A percentile compares a stretch with the other conserved stretches of the same genome.
Conservation (phyloP, 2,329 filamentous ascomycete genomes). For the Dactylellina parvicollis region DNA sequence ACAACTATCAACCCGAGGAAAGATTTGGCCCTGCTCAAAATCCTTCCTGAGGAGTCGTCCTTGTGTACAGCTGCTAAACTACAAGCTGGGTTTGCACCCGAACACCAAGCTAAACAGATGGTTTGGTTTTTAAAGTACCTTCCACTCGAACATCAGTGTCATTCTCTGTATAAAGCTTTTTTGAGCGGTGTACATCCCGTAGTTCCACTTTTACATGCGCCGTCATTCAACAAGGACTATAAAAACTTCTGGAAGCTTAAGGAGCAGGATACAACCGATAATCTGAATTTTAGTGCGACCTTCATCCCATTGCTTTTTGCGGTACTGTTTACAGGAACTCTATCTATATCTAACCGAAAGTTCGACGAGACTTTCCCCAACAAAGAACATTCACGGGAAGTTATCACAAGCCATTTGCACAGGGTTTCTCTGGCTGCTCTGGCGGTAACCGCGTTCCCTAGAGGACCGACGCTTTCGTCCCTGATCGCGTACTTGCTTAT, state of each 20-base stretch:
- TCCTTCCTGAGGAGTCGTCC: conserved; percentile 44
- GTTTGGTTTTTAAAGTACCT: conserved; percentile 49
- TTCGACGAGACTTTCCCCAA: conserved; percentile 47
- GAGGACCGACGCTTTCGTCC: conserved; percentile 56
- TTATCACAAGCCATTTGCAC: conserved; percentile 52
- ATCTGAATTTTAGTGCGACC: conserved; percentile 53
- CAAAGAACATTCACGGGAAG: conserved; percentile 51
- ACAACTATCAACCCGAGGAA: conserved; percentile 31
- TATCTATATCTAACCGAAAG: conserved; percentile 55
- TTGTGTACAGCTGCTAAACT: conserved; percentile 48
- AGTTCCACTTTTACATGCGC: conserved; percentile 57
- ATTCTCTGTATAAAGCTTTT: conserved; percentile 56
- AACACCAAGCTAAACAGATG: conserved; percentile 45
- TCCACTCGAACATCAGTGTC: conserved; percentile 44
- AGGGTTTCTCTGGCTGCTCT: conserved; percentile 53
- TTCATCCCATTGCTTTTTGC: conserved; percentile 57
- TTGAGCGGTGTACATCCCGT: conserved; percentile 57
- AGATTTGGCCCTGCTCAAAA: conserved; percentile 34
- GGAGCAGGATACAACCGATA: conserved; percentile 51
- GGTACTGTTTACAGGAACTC: conserved; percentile 56
- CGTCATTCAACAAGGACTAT: conserved; percentile 56
- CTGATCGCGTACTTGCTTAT: conserved; percentile 57
- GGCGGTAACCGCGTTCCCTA: conserved; percentile 55
- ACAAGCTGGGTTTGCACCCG: conserved; percentile 45
- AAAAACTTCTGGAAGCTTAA: conserved; percentile 55